Evolutionary conservation across 208 protist species (phyloP).

Genomic region (Novymonas esmeraldas): DNA sequence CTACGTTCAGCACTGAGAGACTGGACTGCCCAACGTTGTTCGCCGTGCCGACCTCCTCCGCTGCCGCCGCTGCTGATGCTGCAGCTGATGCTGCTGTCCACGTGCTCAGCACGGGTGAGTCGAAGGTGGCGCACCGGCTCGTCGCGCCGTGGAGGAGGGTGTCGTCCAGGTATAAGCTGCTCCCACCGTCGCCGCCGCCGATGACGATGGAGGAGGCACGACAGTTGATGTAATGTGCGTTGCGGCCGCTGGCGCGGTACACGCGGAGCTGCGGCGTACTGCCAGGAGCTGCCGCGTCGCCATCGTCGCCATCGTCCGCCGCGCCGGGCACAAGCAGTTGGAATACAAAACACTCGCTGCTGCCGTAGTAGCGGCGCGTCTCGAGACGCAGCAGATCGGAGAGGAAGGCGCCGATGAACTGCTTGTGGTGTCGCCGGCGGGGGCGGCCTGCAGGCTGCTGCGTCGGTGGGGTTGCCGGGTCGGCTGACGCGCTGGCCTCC

Average conservation of each 20-base stretch:
- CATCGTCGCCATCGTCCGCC: not conserved
- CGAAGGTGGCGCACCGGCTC: slow-evolving; percentile 61
- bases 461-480: not conserved
- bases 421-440: slow-evolving; percentile 10
- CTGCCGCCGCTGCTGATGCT: no score
- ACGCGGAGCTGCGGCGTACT: slow-evolving; percentile 39
- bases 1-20: slow-evolving; percentile 53
- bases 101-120: slow-evolving; percentile 62
- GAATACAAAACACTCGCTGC: slow-evolving; percentile 74
- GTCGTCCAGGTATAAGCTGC: slow-evolving; percentile 62
- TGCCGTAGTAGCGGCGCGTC: slow-evolving; percentile 71
- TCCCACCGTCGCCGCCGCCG: slow-evolving; percentile 55
- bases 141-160: slow-evolving; percentile 60
- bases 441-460: no score
- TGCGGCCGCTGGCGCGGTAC: slow-evolving; percentile 50
- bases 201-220: slow-evolving; percentile 56
- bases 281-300: not conserved
- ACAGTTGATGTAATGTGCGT: slow-evolving; percentile 74
- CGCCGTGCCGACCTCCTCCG: no score
- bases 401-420: slow-evolving; percentile 71
- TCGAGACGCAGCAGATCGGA: slow-evolving; percentile 49
- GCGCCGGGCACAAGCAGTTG: slow-evolving; percentile 53
- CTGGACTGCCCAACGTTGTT: slow-evolving; percentile 7
- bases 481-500: slow-evolving; percentile 13
- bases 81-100: no score